These are phyloP conservation scores for Effrenium voratum DNA, from an alignment of 73 alveolate genomes.

Conservation along the genomic window DNA sequence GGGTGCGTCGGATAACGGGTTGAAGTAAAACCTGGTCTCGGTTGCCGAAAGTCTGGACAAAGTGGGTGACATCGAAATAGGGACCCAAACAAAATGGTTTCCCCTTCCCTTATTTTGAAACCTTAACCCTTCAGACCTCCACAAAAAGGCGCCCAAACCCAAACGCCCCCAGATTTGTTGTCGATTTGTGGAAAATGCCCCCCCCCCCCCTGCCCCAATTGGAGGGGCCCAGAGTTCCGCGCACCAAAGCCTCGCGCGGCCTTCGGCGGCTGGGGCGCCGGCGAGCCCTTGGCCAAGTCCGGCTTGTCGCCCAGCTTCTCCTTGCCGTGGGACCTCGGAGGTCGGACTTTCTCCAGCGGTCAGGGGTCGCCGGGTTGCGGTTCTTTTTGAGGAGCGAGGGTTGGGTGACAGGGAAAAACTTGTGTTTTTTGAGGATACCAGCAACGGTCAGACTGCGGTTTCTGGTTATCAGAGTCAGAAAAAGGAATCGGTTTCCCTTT, in stretches of 20 bases:
- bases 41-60: neutral
- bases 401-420: too few relatives aligned
- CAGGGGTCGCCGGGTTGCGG: too few relatives aligned
- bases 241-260: neutral
- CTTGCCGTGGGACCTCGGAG: slow-evolving; percentile 95
- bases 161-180: neutral
- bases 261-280: neutral
- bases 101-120: too few relatives aligned
- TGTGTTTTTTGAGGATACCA: too few relatives aligned
- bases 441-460: neutral
- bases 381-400: too few relatives aligned
- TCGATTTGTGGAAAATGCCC: neutral
- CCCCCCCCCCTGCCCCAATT: neutral
- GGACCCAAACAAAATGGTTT: too few relatives aligned
- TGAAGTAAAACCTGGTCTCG: slow-evolving; percentile 93
- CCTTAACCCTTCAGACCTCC: too few relatives aligned
- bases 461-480: neutral
- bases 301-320: slow-evolving; percentile 95
- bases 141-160: neutral
- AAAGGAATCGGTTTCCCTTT: too few relatives aligned
- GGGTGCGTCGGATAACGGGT: slow-evolving; percentile 94
- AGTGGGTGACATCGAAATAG: too few relatives aligned
- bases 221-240: neutral
- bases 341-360: too few relatives aligned
- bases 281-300: slow-evolving; percentile 95